phyloP scores from a whole-genome alignment of 2,329 filamentous ascomycete genomes.

The Epichloe sylvatica region DNA sequence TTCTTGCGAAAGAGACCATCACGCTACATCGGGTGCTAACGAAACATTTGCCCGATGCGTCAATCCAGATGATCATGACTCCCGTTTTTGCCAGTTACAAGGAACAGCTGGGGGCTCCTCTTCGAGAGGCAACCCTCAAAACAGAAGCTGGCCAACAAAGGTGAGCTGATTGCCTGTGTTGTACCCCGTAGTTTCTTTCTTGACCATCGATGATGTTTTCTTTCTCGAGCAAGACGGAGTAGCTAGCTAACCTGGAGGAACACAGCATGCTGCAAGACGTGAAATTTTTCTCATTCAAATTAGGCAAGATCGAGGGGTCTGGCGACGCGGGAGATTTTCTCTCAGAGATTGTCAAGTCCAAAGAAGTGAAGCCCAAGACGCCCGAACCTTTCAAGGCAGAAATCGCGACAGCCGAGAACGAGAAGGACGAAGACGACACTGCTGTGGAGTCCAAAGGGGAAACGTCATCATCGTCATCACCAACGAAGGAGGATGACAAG shows the following conservation, averaged over 20 bases:
- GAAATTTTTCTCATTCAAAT: constrained; percentile 54
- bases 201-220: background rate
- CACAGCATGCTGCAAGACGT: constrained; percentile 63
- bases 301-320: constrained; percentile 64
- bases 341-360: constrained; percentile 48
- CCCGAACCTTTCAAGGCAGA: constrained; percentile 5
- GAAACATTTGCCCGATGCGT: constrained; percentile 65
- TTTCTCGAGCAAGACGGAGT: background rate
- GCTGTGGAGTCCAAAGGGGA: background rate
- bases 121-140: constrained; percentile 49
- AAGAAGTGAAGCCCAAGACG: constrained; percentile 26
- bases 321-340: constrained; percentile 59
- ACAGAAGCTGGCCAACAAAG: constrained; percentile 56
- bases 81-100: constrained; percentile 68
- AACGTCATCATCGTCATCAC: background rate
- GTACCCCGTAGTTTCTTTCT: background rate
- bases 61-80: constrained; percentile 70
- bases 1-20: constrained; percentile 69
- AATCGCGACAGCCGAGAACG: constrained; percentile 7
- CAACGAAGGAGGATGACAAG: background rate
- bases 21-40: constrained; percentile 72
- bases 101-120: constrained; percentile 60
- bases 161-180: constrained; percentile 31
- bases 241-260: background rate
- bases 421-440: constrained; percentile 3